These are phyloP conservation scores for Gracilaria caudata DNA, from an alignment of 23 red algal species.

Conservation along the genomic window DNA sequence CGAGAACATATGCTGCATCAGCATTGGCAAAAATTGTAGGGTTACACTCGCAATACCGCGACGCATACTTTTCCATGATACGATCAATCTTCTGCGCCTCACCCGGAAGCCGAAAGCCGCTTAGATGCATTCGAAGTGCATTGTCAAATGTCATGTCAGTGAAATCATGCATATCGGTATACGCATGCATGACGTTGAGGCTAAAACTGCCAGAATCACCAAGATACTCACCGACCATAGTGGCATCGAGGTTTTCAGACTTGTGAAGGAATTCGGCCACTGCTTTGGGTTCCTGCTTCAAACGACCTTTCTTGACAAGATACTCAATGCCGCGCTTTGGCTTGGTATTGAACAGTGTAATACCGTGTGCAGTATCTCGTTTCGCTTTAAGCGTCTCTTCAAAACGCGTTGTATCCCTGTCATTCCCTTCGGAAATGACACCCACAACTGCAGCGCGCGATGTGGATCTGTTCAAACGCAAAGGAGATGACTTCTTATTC, in stretches of 20 bases:
- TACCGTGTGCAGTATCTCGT: conserved; percentile 66
- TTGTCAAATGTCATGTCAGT: conserved; percentile 83
- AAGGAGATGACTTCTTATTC: conserved; percentile 8
- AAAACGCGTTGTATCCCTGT: conserved; percentile 69
- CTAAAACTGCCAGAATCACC: conserved; percentile 82
- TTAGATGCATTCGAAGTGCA: conserved; percentile 82
- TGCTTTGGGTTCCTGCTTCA: conserved; percentile 54
- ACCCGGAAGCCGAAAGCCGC: conserved; percentile 87
- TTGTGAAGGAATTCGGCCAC: conserved; percentile 82
- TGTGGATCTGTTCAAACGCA: conserved; percentile 29
- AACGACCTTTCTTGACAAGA: conserved; percentile 40
- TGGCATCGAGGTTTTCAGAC: conserved; percentile 80
- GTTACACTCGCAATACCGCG: conserved; percentile 94
- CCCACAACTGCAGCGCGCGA: conserved; percentile 30
- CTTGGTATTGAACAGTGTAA: conserved; percentile 83
- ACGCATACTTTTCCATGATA: conserved; percentile 97
- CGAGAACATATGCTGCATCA: conserved; percentile 94
- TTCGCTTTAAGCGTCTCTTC: conserved; percentile 78
- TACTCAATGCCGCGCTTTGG: conserved; percentile 85
- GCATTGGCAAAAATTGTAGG: conserved; percentile 91
- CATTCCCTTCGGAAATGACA: conserved; percentile 67
- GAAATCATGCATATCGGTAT: conserved; percentile 89
- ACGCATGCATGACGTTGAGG: conserved; percentile 92
- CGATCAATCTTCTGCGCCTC: conserved; percentile 99
- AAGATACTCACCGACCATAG: conserved; percentile 88